These are phyloP conservation scores for Mrakiaceae sp. DNA, from an alignment of 1,284 basidiomycete genomes.

Conservation along the genomic window DNA sequence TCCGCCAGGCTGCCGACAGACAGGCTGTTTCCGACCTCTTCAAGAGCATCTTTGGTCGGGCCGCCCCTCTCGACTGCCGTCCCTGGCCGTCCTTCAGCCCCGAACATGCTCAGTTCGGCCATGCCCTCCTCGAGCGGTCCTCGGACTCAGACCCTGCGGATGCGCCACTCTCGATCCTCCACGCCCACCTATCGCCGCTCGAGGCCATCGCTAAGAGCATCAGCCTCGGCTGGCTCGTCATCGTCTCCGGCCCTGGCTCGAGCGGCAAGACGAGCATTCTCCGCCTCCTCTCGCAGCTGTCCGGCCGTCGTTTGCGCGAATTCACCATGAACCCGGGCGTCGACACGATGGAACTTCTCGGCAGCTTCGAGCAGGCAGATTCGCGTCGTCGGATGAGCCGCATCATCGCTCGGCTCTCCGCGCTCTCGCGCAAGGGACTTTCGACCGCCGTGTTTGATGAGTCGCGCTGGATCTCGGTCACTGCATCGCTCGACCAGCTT, in stretches of 20 bases:
- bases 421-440: neutral
- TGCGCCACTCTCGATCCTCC: constrained; percentile 45
- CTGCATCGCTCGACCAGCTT: constrained; percentile 1
- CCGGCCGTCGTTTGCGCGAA: constrained; percentile 59
- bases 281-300: constrained; percentile 56
- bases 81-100: constrained; percentile 49
- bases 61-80: constrained; percentile 27
- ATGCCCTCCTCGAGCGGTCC: constrained; percentile 44
- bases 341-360: constrained; percentile 88
- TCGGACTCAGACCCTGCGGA: constrained; percentile 25
- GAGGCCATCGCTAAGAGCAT: constrained; percentile 70
- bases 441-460: constrained; percentile 5
- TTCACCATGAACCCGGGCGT: constrained; percentile 76
- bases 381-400: constrained; percentile 19
- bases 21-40: constrained; percentile 52
- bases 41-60: constrained; percentile 46
- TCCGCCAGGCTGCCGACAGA: constrained; percentile 63
- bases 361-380: constrained; percentile 89
- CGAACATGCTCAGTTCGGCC: constrained; percentile 55
- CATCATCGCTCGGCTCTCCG: constrained; percentile 8
- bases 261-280: constrained; percentile 75
- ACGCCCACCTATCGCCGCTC: constrained; percentile 53
- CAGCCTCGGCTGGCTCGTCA: constrained; percentile 72
- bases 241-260: constrained; percentile 64
- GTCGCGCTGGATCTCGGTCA: constrained; percentile 1